Evolutionary conservation across 495 filamentous ascomycete species (phyloP).

Genomic region (Xylaria bambusicola): DNA sequence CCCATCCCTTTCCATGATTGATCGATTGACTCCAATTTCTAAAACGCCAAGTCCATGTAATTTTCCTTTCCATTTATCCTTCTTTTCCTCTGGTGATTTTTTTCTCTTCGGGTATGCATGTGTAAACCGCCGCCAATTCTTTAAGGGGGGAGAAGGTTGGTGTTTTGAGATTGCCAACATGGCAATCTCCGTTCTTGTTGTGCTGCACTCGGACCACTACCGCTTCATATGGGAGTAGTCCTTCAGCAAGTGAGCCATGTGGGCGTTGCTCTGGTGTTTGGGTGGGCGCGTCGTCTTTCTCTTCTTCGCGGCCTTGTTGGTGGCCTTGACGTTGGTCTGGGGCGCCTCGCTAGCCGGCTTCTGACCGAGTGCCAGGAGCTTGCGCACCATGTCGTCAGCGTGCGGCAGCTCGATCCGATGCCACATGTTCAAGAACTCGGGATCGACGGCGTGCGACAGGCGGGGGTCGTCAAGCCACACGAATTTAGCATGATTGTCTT

Average conservation of each 20-base stretch:
- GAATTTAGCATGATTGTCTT: conserved; percentile 81
- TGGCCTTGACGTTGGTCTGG: conserved; percentile 59
- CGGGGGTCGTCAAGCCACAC: conserved; percentile 88
- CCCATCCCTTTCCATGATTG: background rate
- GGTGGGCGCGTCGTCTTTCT: conserved; percentile 70
- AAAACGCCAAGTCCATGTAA: conserved; percentile 15
- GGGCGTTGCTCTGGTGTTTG: conserved; percentile 81
- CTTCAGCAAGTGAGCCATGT: conserved; percentile 86
- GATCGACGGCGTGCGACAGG: conserved; percentile 72
- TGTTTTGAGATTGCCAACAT: background rate
- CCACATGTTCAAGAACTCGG: conserved; percentile 83
- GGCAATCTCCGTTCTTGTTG: no score
- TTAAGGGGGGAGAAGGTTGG: no score
- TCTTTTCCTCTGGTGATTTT: background rate
- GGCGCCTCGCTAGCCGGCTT: conserved; percentile 76
- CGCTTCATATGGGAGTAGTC: conserved; percentile 69
- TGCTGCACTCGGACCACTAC: conserved; percentile 13
- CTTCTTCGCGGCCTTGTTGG: conserved; percentile 66
- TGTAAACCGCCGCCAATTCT: no score
- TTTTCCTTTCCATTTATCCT: background rate
- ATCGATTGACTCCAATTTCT: background rate
- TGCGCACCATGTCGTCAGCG: conserved; percentile 71
- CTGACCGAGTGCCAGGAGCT: conserved; percentile 70
- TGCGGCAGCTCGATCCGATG: conserved; percentile 75
- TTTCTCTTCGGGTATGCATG: background rate